Base-by-base conservation (phyloP, 306 rosid species). In the Fragaria nilgerrensis region DNA sequence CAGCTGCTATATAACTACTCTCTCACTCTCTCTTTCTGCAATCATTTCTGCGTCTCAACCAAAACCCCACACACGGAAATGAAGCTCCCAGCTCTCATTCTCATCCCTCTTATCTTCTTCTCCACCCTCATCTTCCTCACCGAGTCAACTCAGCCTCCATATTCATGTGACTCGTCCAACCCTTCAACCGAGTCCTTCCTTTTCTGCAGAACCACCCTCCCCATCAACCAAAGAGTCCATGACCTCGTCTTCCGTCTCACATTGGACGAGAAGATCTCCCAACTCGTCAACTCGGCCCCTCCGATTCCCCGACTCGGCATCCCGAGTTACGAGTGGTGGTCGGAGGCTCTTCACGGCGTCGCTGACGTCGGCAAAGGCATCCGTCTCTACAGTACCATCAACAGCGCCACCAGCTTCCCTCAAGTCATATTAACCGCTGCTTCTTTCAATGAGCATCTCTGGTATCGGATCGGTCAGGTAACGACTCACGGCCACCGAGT, bases 371-470 rank as follows among this genome's bases (percentile, higher is more conserved):
- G 97, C 16, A 83, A 25, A 20, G 99, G 96, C 41, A 72, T 90
- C 41, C 37, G 10, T 34, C 85, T 95, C 78, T 61, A 86, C 45
- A 91, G 84, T 5, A 16, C 87, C 67, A 78, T 95, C 59, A 0
- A 76, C 0, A 61, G 88, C 0, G 97, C 94, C 3, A 92, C 99
- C 5, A 89, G 96, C 89, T 95, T 90, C 90, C 99, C 99, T 78
- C 99, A 92, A 81, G 99, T 95, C 68, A 95, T 95, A 45, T 93
- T 92, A 82, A 82, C 96, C 6, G 97, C 97, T 0, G 96, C 99
- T 8, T 62, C 96, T 43, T 95, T 95, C 77, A 94, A 95, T 63
- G 64, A 86, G 13, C 73, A 17, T 32, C 96, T 95, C 73, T 95
- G 99, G 99, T 90, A 92, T 75, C 84, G 79, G 32, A 92, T 92